Evolutionary conservation across 2,329 filamentous ascomycete species (phyloP), one percentile per base, ranked within the genome.

Genomic region (Fusarium sp.): DNA sequence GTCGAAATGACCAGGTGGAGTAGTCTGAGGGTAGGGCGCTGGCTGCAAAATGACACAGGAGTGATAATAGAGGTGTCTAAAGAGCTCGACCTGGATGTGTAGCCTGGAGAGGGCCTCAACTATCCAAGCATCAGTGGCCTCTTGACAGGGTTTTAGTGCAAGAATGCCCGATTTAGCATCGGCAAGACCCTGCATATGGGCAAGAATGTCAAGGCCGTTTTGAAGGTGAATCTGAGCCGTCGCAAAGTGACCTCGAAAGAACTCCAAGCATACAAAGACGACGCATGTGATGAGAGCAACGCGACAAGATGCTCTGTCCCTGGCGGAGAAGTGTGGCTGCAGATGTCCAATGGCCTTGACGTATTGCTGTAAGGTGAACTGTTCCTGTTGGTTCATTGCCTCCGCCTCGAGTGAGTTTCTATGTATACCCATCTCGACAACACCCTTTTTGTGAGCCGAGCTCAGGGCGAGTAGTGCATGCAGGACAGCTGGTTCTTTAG

Each of bases 121-220:
- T 18, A 86, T 81, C 76, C 79, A 82, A 41, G 80, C 76, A 45
- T 86, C 83, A 1, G 78, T 70, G 2, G 75, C 75, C 7, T 79
- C 77, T 6, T 28, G 61, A 3, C 48, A 60, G 13, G 61, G 42
- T 21, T 64, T 62, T 16, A 72, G 6, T 5, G 52, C 37, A 16
- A 74, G 44, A 12, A 62, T 37, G 3, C 62, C 62, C 16, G 58
- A 62, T 55, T 62, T 62, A 80, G 80, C 21, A 79, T 66, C 37
- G 62, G 77, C 39, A 74, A 74, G 53, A 79, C 82, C 5, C 80
- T 23, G 25, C 79, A 82, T 82, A 0, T 82, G 19, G 7, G 80
- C 59, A 50, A 81, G 82, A 28, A 70, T 70, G 18, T 65, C 59
- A 9, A 71, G 56, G 8, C 68, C 68, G 13, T 71, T 71, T 39